Base-by-base conservation (phyloP, 192 early-diverging fungal genomes). In the Martensiomyces pterosporus region DNA sequence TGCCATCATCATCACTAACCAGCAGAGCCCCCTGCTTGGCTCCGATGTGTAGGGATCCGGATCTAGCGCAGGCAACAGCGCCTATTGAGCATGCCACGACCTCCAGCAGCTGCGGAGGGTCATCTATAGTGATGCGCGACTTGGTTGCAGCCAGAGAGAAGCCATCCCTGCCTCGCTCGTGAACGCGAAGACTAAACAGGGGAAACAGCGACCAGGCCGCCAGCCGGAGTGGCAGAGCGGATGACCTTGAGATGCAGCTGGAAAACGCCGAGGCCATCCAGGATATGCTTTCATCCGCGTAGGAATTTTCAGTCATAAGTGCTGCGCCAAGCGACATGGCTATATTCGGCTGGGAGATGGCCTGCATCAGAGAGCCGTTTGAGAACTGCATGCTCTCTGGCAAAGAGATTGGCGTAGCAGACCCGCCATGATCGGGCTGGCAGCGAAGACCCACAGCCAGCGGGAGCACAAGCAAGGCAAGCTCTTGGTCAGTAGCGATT, bases 151-250 rank as follows among this genome's bases (percentile, higher is more conserved):
- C 44, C 10, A 23, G 27, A 1, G 21, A 15, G 17, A 58, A 64
- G 0, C 52, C 64, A 9, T 67, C 64, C 2, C 29, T 29, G 18
- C 52, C 55, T 2, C 16, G 33, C 3, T 12, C 3, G 22, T 35
- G n/a, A 24, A 40, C 43, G 34, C 35, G 37, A 38, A 35, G n/a
- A 6, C 71, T 63, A 32, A 59, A 67, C 16, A 55, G 25, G 0
- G 71, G 71, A 25, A 75, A 58, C 27, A 75, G 17, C 9, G 52
- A 38, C 71, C 71, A 75, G 5, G 64, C 59, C 1, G 33, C 24
- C 22, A 55, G 43, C 1, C 71, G 55, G 39, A 67, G 35, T n/a
- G 32, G 13, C 21, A 36, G 50, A 16, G 32, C 24, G 12, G 59
- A 40, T 2, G 37, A 32, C 29, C 50, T 54, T 22, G 64, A 55